These are phyloP conservation scores for Colletotrichum caudatum DNA, from an alignment of 2,329 filamentous ascomycete genomes.

Conservation along the genomic window DNA sequence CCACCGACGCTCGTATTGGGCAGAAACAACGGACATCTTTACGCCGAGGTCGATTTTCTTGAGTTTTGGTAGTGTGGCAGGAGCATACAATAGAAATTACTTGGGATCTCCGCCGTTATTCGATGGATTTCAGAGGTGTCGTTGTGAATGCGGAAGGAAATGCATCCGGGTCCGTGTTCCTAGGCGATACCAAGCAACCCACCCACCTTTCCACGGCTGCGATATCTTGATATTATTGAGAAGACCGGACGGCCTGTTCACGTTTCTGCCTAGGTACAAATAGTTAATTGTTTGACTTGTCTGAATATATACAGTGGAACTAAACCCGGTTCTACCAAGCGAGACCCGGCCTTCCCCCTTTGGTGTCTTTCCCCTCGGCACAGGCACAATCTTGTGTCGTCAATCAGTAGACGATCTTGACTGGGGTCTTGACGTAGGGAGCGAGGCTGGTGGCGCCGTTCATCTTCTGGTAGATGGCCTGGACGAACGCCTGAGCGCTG, in stretches of 20 bases:
- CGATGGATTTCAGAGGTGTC: not conserved
- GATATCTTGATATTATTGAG: not conserved
- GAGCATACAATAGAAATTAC: not conserved
- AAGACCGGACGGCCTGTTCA: not conserved
- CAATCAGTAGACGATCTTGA: constrained; percentile 39
- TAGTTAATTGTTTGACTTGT: not conserved
- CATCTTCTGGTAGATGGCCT: constrained; percentile 48
- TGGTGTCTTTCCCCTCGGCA: not conserved
- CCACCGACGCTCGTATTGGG: not conserved
- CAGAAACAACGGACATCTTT: not conserved
- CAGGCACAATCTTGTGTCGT: too few relatives aligned
- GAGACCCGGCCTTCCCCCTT: not conserved
- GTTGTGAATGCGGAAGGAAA: too few relatives aligned
- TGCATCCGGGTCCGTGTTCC: not conserved
- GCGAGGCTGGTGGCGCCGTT: constrained; percentile 48
- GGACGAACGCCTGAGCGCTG: constrained; percentile 65
- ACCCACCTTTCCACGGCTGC: not conserved
- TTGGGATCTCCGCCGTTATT: not conserved
- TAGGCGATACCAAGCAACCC: not conserved
- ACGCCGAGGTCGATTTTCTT: too few relatives aligned
- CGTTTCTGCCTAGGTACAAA: not conserved
- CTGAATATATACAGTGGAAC: constrained; percentile 4
- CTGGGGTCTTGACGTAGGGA: constrained; percentile 44
- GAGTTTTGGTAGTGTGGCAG: not conserved
- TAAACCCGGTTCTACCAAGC: not conserved